These are phyloP conservation scores for Cronartium quercuum DNA, from an alignment of 1,284 basidiomycete genomes.

Conservation along the genomic window DNA sequence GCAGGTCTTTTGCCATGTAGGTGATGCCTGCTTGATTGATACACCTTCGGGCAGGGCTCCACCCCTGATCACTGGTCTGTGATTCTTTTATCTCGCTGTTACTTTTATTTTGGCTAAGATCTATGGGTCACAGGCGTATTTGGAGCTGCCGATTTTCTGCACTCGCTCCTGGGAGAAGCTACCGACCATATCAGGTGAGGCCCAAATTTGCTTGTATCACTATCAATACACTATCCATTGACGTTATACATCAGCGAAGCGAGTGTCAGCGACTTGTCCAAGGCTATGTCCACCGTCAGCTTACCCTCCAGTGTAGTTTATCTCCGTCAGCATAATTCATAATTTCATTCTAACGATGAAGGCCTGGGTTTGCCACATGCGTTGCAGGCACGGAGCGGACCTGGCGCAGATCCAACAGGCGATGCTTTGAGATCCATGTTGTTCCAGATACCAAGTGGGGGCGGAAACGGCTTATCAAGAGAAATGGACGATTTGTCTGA, in stretches of 20 bases:
- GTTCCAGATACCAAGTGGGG: conserved; percentile 53
- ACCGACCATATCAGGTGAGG: conserved; percentile 51
- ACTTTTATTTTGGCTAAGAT: neutral
- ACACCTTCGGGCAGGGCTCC: conserved; percentile 72
- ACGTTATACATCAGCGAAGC: conserved; percentile 54
- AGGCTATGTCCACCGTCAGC: conserved; percentile 60
- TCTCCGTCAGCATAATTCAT: neutral
- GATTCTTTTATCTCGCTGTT: conserved; percentile 47
- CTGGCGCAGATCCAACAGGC: conserved; percentile 38
- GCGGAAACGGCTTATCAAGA: conserved; percentile 52
- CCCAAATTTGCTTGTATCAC: too few species aligned
- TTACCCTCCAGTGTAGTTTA: neutral
- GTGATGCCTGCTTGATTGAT: conserved; percentile 68
- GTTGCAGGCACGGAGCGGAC: conserved; percentile 39
- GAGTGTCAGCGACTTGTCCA: conserved; percentile 79
- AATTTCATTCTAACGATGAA: neutral
- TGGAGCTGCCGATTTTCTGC: conserved; percentile 39
- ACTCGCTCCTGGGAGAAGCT: conserved; percentile 54
- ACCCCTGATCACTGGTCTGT: conserved; percentile 83
- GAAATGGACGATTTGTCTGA: conserved; percentile 70
- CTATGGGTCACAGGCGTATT: conserved; percentile 21
- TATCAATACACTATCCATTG: too few species aligned
- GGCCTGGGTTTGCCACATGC: conserved; percentile 1
- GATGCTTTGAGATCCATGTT: conserved; percentile 45
- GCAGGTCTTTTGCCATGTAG: conserved; percentile 81